Percentiles rank a stretch among this genome's conserved stretches.
Evolutionary conservation across 169 alveolate genomes (phyloP).

Genomic region (Perkinsus olseni): DNA sequence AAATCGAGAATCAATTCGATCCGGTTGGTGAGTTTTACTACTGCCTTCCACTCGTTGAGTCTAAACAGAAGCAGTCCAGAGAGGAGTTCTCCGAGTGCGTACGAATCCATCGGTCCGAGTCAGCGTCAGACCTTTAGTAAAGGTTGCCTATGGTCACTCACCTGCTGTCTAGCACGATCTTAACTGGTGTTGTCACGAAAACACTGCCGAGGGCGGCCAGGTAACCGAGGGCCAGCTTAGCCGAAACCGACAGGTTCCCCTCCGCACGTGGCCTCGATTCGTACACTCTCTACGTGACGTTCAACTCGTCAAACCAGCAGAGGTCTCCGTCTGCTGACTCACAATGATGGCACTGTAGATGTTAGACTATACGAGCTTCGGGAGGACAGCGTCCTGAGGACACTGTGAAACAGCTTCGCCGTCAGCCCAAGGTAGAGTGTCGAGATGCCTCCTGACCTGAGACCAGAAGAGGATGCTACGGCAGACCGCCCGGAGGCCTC

Average conservation of each 20-base stretch:
- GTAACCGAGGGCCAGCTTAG: neutral
- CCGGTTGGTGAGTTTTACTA: no score
- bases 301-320: neutral
- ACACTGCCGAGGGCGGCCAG: neutral
- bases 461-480: neutral
- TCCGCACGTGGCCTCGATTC: neutral
- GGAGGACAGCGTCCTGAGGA: no score
- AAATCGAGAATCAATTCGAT: no score
- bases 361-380: neutral
- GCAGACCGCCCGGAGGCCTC: neutral
- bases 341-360: neutral
- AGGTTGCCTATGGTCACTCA: neutral
- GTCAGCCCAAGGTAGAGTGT: neutral
- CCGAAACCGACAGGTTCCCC: neutral
- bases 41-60: no score
- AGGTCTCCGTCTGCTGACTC: neutral
- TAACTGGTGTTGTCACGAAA: neutral
- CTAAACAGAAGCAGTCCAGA: neutral
- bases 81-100: neutral
- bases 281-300: neutral
- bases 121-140: neutral
- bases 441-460: neutral
- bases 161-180: neutral
- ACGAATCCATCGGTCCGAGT: neutral
- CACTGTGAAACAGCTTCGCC: neutral